Conservation (phyloP, 495 filamentous ascomycete species). For the Cairneyella variabilis region DNA sequence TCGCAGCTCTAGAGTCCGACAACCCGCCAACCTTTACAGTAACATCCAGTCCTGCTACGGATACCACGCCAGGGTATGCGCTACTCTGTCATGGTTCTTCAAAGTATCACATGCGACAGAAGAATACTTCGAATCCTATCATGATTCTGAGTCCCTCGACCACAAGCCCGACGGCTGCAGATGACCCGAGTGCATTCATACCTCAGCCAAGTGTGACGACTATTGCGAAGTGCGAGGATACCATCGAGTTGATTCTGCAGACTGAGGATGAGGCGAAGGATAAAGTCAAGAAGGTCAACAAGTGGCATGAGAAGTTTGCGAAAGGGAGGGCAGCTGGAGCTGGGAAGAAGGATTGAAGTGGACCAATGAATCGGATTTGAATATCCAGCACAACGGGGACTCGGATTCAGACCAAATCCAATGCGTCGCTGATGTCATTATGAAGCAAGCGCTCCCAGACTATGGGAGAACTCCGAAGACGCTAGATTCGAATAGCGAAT, state of each 20-base stretch:
- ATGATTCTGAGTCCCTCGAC: constrained; percentile 58
- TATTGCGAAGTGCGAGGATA: constrained; percentile 69
- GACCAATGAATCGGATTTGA: too few species aligned
- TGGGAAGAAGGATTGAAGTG: constrained; percentile 16
- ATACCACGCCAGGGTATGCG: constrained; percentile 52
- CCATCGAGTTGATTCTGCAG: constrained; percentile 59
- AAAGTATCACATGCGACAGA: constrained; percentile 80
- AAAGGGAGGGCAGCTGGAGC: constrained; percentile 22
- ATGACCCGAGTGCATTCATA: constrained; percentile 23
- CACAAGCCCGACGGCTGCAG: constrained; percentile 18
- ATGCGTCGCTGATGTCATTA: too few species aligned
- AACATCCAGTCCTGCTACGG: constrained; percentile 12
- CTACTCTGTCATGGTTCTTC: constrained; percentile 66
- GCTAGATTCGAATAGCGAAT: too few species aligned
- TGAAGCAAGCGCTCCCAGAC: too few species aligned
- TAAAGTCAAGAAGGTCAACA: constrained; percentile 60
- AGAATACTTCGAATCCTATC: constrained; percentile 86
- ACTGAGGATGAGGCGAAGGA: constrained; percentile 32
- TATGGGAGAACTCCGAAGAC: too few species aligned
- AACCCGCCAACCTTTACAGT: constrained; percentile 47
- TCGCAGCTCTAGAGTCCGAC: constrained; percentile 58
- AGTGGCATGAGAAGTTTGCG: constrained; percentile 88
- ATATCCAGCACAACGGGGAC: too few species aligned
- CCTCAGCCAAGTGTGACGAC: constrained; percentile 46
- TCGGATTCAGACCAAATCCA: too few species aligned